Conservation (phyloP, 192 early-diverging fungal genomes). For the Chytriomyces sp. region DNA sequence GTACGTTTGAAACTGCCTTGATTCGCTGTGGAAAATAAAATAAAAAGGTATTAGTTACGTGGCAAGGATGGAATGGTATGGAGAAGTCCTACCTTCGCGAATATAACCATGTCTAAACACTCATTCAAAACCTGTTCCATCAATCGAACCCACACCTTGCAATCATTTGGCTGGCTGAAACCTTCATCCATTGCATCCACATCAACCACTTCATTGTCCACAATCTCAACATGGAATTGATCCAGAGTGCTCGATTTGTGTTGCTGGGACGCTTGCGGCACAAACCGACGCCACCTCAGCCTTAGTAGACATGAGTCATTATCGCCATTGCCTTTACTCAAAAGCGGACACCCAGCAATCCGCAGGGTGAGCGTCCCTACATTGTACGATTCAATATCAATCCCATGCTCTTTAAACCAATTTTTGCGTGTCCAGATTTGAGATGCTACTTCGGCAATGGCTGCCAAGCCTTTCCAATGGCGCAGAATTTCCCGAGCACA, state of each 20-base stretch:
- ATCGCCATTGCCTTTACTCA: not conserved
- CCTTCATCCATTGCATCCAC: constrained; percentile 3
- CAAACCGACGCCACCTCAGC: constrained; percentile 28
- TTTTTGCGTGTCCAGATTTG: constrained; percentile 20
- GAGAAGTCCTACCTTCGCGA: constrained; percentile 15
- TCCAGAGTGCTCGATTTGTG: constrained; percentile 2
- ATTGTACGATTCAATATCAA: constrained; percentile 7
- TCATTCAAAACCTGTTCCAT: constrained; percentile 23
- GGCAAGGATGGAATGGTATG: not conserved
- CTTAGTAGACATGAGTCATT: not conserved
- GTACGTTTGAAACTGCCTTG: constrained; percentile 7
- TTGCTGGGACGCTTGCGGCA: not conserved
- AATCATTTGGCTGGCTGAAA: not conserved
- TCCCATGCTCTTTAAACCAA: constrained; percentile 17
- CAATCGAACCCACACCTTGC: not conserved
- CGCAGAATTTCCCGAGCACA: constrained; percentile 23
- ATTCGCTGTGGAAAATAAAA: not conserved
- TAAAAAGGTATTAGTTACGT: not conserved
- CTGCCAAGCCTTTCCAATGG: constrained; percentile 29
- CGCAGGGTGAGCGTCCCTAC: constrained; percentile 24
- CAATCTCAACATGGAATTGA: constrained; percentile 19
- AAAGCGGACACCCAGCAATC: constrained; percentile 1
- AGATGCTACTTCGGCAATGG: constrained; percentile 25
- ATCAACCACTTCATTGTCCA: not conserved
- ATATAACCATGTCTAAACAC: constrained; percentile 29